phyloP scores from a whole-genome alignment of 2,329 filamentous ascomycete genomes.

The Epichloe coenophiala region DNA sequence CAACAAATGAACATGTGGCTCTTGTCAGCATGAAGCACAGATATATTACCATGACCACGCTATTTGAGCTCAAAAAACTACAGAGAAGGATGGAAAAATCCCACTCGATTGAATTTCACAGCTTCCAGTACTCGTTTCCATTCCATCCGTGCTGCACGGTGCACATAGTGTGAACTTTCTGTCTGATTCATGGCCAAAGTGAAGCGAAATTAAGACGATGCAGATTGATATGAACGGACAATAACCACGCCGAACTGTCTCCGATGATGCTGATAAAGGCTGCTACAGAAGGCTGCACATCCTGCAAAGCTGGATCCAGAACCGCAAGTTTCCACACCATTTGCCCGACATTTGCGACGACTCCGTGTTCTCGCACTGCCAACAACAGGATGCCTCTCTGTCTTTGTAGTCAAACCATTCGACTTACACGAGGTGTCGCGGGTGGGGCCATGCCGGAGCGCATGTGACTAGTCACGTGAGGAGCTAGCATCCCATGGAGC shows the following conservation, averaged over 20 bases:
- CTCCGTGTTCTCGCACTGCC: conserved; percentile 1
- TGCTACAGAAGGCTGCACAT: background rate
- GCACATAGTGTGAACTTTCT: background rate
- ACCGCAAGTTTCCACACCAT: background rate
- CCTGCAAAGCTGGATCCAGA: background rate
- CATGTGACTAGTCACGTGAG: conserved; percentile 4
- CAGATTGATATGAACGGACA: conserved; percentile 1
- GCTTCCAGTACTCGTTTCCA: background rate
- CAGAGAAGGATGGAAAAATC: too few relatives aligned
- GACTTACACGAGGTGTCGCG: conserved; percentile 6
- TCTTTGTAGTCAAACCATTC: conserved; percentile 1
- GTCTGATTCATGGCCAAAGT: background rate
- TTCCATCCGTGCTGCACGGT: background rate
- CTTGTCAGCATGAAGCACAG: background rate
- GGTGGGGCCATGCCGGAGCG: background rate
- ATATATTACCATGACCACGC: too few relatives aligned
- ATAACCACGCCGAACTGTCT: background rate
- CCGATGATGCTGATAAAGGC: background rate
- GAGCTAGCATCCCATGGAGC: background rate
- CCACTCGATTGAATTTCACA: background rate
- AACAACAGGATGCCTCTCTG: background rate
- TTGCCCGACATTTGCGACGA: background rate
- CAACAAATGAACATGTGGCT: background rate
- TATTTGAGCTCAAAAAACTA: too few relatives aligned
- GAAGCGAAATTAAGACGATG: background rate